These are phyloP conservation scores for Mycena maculata DNA, from an alignment of 768 basidiomycete genomes.

Conservation along the genomic window DNA sequence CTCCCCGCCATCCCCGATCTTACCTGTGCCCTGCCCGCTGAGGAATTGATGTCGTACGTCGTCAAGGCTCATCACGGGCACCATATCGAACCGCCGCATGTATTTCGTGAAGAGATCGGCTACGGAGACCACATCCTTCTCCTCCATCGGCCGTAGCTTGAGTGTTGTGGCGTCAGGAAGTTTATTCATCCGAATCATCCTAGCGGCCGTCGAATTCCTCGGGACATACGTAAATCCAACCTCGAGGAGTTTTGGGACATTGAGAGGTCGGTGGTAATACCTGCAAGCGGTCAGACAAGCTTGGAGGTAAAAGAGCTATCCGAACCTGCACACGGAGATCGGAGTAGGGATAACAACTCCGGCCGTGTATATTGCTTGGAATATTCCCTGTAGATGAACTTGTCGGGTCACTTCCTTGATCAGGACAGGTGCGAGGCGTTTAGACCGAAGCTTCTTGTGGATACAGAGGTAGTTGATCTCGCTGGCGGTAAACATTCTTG, in stretches of 20 bases:
- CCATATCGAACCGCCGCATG: conserved; percentile 88
- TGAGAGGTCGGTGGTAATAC: conserved; percentile 92
- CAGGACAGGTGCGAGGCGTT: conserved; percentile 93
- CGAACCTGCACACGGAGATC: conserved; percentile 83
- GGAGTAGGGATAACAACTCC: conserved; percentile 96
- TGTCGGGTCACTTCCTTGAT: conserved; percentile 98
- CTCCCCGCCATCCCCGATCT: conserved; percentile 58
- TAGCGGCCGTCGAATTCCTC: conserved; percentile 88
- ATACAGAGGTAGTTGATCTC: conserved; percentile 99
- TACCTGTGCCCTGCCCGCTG: conserved; percentile 80
- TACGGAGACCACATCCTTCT: conserved; percentile 78
- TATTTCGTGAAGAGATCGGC: conserved; percentile 78
- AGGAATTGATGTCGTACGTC: conserved; percentile 91
- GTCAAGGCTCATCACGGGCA: conserved; percentile 76
- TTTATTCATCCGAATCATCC: conserved; percentile 84
- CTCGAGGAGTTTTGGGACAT: conserved; percentile 92
- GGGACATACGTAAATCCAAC: conserved; percentile 91
- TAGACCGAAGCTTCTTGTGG: conserved; percentile 96
- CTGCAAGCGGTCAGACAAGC: conserved; percentile 49
- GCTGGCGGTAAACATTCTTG: conserved; percentile 74
- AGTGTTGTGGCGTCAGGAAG: conserved; percentile 64
- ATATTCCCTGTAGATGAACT: conserved; percentile 88
- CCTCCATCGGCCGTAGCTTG: conserved; percentile 91
- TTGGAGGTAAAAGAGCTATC: conserved; percentile 13
- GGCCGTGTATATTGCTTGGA: conserved; percentile 97